Conservation (phyloP, 768 basidiomycete species). For the Serendipita vermifera region DNA sequence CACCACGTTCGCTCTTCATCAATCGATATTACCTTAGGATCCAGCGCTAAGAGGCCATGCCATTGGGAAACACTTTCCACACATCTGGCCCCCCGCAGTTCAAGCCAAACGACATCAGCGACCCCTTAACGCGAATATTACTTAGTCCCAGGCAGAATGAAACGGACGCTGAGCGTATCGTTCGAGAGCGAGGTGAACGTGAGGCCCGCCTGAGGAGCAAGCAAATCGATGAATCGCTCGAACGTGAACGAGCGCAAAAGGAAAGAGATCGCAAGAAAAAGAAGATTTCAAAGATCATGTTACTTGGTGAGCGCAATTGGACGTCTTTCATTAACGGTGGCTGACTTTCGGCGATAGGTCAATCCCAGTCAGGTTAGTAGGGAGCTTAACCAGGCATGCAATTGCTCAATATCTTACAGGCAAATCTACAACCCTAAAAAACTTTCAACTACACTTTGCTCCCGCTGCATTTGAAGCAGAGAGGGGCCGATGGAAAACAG, state of each 20-base stretch:
- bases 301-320: background rate
- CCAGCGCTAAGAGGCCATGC: too few relatives aligned
- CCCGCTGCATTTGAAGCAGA: conserved; percentile 47
- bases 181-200: background rate
- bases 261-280: background rate
- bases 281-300: background rate
- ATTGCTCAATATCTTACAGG: background rate
- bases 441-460: conserved; percentile 40
- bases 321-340: background rate
- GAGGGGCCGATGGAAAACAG: conserved; percentile 46
- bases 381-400: background rate
- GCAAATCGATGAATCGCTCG: background rate
- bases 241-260: background rate
- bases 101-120: conserved; percentile 7
- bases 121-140: background rate
- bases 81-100: conserved; percentile 1
- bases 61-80: too few relatives aligned
- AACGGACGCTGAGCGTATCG: background rate
- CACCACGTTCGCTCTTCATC: too few relatives aligned
- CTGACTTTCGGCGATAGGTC: background rate
- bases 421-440: conserved; percentile 7
- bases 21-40: too few relatives aligned
- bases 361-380: conserved; percentile 4
- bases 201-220: background rate
- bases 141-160: background rate